These are phyloP conservation scores for Venturiaceae sp. DNA, from an alignment of 2,329 filamentous ascomycete genomes.

Conservation along the genomic window DNA sequence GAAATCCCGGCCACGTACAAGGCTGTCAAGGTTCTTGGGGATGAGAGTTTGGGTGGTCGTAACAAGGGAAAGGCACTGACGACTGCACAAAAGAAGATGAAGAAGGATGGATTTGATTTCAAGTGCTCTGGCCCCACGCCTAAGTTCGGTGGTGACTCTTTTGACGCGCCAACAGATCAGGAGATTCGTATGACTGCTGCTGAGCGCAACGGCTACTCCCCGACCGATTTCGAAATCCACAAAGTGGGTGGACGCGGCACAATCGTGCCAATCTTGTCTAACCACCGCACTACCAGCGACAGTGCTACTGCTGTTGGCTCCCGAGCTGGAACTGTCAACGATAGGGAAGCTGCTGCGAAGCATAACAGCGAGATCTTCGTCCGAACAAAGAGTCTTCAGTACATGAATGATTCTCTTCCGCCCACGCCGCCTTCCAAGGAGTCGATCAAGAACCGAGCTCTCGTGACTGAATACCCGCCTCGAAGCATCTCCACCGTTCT, in stretches of 20 bases:
- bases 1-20: neutral
- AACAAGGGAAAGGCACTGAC: neutral
- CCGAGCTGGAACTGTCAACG: neutral
- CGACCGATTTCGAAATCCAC: neutral
- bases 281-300: neutral
- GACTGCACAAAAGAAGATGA: neutral
- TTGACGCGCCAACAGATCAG: neutral
- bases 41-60: neutral
- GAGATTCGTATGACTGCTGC: neutral
- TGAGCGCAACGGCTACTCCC: neutral
- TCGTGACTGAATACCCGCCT: neutral
- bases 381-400: slow-evolving; percentile 1
- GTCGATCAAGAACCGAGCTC: neutral
- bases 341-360: neutral
- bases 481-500: neutral
- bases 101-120: neutral
- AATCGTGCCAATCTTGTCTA: neutral
- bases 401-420: slow-evolving; percentile 3
- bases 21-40: slow-evolving; percentile 1
- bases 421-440: slow-evolving; percentile 4
- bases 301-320: neutral
- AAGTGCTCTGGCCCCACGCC: neutral
- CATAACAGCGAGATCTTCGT: neutral
- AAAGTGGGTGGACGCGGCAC: neutral
- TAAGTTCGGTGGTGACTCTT: neutral